Evolutionary conservation across 805 yeast species (phyloP), one percentile per base, ranked within the genome.

Genomic region (Kazachstania psychrophila): DNA sequence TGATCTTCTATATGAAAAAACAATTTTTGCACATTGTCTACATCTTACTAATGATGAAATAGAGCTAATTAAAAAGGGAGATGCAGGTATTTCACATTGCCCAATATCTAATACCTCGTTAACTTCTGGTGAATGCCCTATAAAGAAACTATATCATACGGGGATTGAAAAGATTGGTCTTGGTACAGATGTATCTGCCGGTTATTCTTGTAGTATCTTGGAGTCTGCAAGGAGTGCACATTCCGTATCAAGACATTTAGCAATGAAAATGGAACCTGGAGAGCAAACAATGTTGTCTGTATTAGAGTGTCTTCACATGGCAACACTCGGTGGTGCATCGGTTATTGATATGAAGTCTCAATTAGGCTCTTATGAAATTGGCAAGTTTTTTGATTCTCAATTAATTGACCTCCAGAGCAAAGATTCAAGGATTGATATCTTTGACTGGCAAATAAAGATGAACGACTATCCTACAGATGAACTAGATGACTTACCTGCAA

Each of bases 31-130:
- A 0, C 98, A 89, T 54, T 94, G 92, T 25, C 68, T 92, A 26
- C 94, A 88, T 52, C 63, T 89, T 37, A 46, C 73, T 2, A 75
- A 73, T 7, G 66, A 66, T 2, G 98, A 89, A 57, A 66, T 77
- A 28, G 59, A 68, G 13, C 42, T 82, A 15, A 66, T 92, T 31
- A 69, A 67, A 43, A 43, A 49, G 13, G 69, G 72, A 15, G 61
- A 72, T 5, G 64, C 85, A 23, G 94, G 96, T 10, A 74, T 89
- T 13, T 72, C 94, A 4, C 97, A 92, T 60, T 89, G 98, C 62
- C 98, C 98, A 2, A 75, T 86, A 9, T 83, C 95, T 13, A 89
- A 89, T 57, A 76, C 94, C 1, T 76, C 92, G 13, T 70, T 89
- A 39, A 78, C 94, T 0, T 79, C 94, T 9, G 98, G 98, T 13